Evolutionary conservation across 805 yeast species (phyloP), one percentile per base, ranked within the genome.

Genomic region (Saccharomycopsis babjevae): DNA sequence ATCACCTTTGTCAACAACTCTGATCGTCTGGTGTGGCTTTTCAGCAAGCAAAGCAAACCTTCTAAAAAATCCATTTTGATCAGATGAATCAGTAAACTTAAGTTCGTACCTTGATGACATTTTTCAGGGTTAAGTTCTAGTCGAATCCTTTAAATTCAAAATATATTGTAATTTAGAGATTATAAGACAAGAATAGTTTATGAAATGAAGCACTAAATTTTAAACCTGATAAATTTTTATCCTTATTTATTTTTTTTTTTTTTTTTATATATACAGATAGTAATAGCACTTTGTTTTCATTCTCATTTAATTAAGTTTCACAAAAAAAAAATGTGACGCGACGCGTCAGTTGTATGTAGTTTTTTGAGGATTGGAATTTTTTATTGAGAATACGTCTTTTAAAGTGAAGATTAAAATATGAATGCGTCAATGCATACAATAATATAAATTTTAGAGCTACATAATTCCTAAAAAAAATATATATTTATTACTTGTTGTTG

Each of bases 1-100:
- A 63, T 89, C 96, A 54, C 85, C 85, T 63, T 84, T 83, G 69
- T 91, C 96, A 54, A 88, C 86, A n/a, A 90, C 75, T 54, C 97
- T 79, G 25, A 93, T 68, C 0, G 85, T 79, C 50, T 77, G 74
- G 1, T 74, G 70, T 7, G 79, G 78, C 60, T 81, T 80, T 0
- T 77, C 73, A 0, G 85, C 80, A 54, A 36, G 86, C 72, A 10
- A 74, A 72, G 16, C 77, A 68, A 66, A 77, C 68, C 77, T 77
- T 59, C 72, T 72, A 65, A 79, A 79, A 66, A 81, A 82, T 10
- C 74, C 74, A 52, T 79, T 69, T 63, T 80, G 83, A 59, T 78
- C 82, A 4, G 80, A 71, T 10, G 76, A 73, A 64, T 84, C 88
- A 11, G 77, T 69, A 69, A 83, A 83, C 68, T 81, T 82, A 63